Evolutionary conservation across 225 moss, liverwort and hornwort genomes (phyloP).

Genomic region (Asterella californica): DNA sequence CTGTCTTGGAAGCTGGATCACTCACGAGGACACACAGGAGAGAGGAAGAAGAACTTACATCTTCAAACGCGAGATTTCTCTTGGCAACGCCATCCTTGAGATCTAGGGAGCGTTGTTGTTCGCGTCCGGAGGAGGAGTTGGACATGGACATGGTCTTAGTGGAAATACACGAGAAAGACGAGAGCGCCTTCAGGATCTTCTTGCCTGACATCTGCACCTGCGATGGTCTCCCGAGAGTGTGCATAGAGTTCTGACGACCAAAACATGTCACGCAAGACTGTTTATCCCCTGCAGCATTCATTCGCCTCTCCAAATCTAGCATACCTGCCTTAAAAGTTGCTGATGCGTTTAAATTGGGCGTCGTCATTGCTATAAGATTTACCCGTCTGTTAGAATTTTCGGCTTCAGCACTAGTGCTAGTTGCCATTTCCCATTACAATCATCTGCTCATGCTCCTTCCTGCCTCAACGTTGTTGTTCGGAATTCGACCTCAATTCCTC

Average conservation of each 20-base stretch:
- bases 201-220: constrained; percentile 41
- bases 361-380: constrained; percentile 23
- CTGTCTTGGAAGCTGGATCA: not conserved
- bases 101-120: constrained; percentile 5
- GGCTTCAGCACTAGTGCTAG: constrained; percentile 1
- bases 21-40: not conserved
- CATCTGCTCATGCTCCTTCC: constrained; percentile 19
- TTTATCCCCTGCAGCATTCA: constrained; percentile 29
- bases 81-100: constrained; percentile 12
- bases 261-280: constrained; percentile 35
- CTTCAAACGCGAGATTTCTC: constrained; percentile 14
- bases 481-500: not conserved
- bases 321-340: constrained; percentile 37
- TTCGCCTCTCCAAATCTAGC: constrained; percentile 37
- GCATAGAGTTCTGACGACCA: constrained; percentile 26
- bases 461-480: not conserved
- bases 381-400: not conserved
- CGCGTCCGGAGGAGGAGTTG: constrained; percentile 13
- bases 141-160: constrained; percentile 25
- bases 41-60: constrained; percentile 18
- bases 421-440: constrained; percentile 19
- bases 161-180: constrained; percentile 41
- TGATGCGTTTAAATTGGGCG: constrained; percentile 26
- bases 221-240: constrained; percentile 21
- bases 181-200: constrained; percentile 38